phyloP scores from a whole-genome alignment of 768 basidiomycete species.

The Cystofilobasidium ferigula region DNA sequence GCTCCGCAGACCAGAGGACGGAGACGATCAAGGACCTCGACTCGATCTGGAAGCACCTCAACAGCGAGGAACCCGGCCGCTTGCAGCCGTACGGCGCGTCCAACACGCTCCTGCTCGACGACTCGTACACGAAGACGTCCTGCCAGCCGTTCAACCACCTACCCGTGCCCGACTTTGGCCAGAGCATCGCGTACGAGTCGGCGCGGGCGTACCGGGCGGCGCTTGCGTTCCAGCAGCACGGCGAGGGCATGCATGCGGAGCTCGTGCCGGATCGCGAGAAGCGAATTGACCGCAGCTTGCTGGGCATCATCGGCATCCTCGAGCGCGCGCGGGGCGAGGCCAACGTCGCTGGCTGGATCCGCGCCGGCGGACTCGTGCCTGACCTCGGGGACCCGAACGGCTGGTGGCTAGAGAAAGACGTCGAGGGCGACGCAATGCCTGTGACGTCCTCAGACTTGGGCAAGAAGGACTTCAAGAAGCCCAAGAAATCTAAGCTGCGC shows the following conservation, averaged over 20 bases:
- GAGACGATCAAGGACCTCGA: constrained; percentile 65
- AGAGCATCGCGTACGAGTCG: constrained; percentile 3
- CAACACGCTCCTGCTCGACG: constrained; percentile 26
- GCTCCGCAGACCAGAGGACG: constrained; percentile 39
- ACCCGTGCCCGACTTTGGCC: constrained; percentile 23
- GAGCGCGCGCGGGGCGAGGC: constrained; percentile 20
- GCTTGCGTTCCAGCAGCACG: neutral
- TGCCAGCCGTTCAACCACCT: constrained; percentile 26
- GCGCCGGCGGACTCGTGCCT: constrained; percentile 8
- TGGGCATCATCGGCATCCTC: constrained; percentile 20
- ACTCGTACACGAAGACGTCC: constrained; percentile 22
- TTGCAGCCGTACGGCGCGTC: neutral
- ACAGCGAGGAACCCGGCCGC: constrained; percentile 5
- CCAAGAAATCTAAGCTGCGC: neutral
- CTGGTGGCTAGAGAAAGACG: constrained; percentile 7
- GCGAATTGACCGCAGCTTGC: constrained; percentile 6
- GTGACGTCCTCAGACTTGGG: neutral
- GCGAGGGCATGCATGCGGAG: neutral
- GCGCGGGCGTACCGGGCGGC: constrained; percentile 5
- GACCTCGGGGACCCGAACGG: constrained; percentile 10
- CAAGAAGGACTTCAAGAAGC: too few species aligned
- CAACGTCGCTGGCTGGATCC: constrained; percentile 14
- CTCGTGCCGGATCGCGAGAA: neutral
- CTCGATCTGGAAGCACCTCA: constrained; percentile 53
- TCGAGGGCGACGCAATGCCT: neutral